phyloP scores from a whole-genome alignment of 306 rosid species.

The Quercus ilex region DNA sequence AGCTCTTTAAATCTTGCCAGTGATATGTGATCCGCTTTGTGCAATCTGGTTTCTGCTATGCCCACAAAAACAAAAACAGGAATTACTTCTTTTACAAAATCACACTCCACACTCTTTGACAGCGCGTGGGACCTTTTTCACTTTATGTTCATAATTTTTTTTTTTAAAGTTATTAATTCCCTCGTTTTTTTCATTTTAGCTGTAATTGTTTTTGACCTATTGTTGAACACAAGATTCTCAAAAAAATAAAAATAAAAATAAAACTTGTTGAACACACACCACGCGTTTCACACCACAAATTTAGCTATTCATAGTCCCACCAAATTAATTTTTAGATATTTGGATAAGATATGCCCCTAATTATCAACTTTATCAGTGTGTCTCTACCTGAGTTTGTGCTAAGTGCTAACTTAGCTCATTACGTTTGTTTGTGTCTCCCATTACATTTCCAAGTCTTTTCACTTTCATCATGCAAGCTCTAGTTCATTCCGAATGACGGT shows the following conservation, averaged over 20 bases:
- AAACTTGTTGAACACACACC: not conserved
- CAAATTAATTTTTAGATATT: not conserved
- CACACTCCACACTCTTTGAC: not conserved
- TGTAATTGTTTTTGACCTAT: not conserved
- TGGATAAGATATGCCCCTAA: conserved; percentile 11
- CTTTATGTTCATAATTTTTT: too few species aligned
- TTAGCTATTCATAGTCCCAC: not conserved
- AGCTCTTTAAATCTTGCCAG: too few species aligned
- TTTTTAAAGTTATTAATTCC: not conserved
- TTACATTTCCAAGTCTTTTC: conserved; percentile 18
- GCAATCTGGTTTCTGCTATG: too few species aligned
- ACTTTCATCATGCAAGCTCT: conserved; percentile 12
- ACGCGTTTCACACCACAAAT: conserved; percentile 38
- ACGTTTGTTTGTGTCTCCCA: not conserved
- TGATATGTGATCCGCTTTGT: too few species aligned
- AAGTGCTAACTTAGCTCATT: not conserved
- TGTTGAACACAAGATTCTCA: too few species aligned
- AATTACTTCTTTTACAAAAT: not conserved
- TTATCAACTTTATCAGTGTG: not conserved
- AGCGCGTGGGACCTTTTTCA: not conserved
- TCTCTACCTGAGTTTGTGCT: conserved; percentile 22
- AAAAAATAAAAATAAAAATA: too few species aligned
- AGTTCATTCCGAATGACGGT: conserved; percentile 35
- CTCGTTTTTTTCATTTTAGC: conserved; percentile 13
- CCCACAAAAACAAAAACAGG: too few species aligned